Evolutionary conservation across 176 grass and related monocot species (phyloP).

Genomic region (Cenchrus purpureus): DNA sequence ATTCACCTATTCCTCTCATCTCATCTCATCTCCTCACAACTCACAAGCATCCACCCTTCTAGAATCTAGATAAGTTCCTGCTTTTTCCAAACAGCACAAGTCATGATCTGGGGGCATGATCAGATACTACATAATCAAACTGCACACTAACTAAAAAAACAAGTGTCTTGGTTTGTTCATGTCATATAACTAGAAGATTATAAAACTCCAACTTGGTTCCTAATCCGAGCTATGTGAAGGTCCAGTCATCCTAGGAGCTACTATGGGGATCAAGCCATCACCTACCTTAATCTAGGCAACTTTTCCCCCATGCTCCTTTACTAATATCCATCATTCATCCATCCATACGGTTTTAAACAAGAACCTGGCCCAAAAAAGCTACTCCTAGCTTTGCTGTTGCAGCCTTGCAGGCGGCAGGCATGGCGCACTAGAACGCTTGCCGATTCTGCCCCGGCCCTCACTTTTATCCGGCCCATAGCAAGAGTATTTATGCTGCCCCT

Average conservation of each 20-base stretch:
- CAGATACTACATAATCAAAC: neutral
- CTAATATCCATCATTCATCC: neutral
- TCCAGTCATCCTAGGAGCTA: constrained; percentile 46
- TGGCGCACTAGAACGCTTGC: constrained; percentile 19
- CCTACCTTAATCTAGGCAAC: constrained; percentile 36
- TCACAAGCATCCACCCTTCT: constrained; percentile 7
- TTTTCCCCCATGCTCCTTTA: neutral
- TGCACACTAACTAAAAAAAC: constrained; percentile 12
- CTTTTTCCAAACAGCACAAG: constrained; percentile 11
- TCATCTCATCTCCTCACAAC: neutral
- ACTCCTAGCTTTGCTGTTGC: neutral
- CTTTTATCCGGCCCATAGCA: constrained; percentile 32
- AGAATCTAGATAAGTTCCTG: constrained; percentile 14
- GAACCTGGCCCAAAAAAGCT: neutral
- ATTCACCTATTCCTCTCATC: constrained; percentile 19
- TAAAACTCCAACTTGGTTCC: neutral
- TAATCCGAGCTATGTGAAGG: constrained; percentile 31
- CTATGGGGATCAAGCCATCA: neutral
- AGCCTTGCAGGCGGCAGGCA: neutral
- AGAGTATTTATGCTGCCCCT: constrained; percentile 44
- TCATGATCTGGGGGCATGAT: neutral
- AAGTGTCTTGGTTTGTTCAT: neutral
- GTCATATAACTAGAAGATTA: neutral
- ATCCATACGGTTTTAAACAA: constrained; percentile 24
- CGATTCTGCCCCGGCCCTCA: neutral